Percentiles rank a stretch among this genome's conserved stretches.
phyloP scores from a whole-genome alignment of 2,329 filamentous ascomycete genomes.

The Hypoxylon sp. region DNA sequence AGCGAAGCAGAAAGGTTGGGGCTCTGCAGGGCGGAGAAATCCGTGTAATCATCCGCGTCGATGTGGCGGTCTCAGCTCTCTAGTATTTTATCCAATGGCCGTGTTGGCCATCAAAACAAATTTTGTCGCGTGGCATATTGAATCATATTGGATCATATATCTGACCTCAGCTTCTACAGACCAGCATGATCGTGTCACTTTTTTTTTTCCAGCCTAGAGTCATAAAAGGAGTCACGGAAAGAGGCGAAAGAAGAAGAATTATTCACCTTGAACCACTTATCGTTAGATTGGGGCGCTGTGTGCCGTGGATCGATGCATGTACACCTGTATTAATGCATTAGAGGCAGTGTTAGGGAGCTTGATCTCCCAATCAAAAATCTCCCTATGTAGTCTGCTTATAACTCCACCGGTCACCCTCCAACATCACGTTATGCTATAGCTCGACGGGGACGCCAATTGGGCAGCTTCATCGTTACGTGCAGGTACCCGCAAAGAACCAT shows the following conservation, averaged over 20 bases:
- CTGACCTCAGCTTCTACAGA: conserved; percentile 41
- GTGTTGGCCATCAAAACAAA: not conserved
- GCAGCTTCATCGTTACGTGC: conserved; percentile 37
- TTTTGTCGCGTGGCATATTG: conserved; percentile 30
- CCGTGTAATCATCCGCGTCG: conserved; percentile 16
- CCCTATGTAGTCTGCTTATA: conserved; percentile 14
- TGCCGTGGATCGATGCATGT: conserved; percentile 36
- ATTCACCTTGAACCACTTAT: conserved; percentile 37
- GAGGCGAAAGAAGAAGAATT: conserved; percentile 31
- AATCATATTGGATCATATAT: conserved; percentile 29
- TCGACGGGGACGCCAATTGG: conserved; percentile 39
- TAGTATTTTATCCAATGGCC: conserved; percentile 27
- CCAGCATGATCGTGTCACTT: conserved; percentile 9
- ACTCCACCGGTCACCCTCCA: conserved; percentile 27
- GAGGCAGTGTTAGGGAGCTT: conserved; percentile 1
- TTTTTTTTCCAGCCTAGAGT: conserved; percentile 21
- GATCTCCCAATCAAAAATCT: conserved; percentile 35
- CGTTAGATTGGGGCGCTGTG: conserved; percentile 24
- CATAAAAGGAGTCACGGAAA: conserved; percentile 9
- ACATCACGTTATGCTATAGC: conserved; percentile 33
- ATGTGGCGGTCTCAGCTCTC: conserved; percentile 37
- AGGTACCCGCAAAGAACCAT: conserved; percentile 42
- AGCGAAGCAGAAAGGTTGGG: conserved; percentile 11
- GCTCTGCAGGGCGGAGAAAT: conserved; percentile 20
- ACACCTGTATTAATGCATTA: conserved; percentile 36